phyloP scores from a whole-genome alignment of 116 monocot genomes.

The Trichopus zeylanicus region DNA sequence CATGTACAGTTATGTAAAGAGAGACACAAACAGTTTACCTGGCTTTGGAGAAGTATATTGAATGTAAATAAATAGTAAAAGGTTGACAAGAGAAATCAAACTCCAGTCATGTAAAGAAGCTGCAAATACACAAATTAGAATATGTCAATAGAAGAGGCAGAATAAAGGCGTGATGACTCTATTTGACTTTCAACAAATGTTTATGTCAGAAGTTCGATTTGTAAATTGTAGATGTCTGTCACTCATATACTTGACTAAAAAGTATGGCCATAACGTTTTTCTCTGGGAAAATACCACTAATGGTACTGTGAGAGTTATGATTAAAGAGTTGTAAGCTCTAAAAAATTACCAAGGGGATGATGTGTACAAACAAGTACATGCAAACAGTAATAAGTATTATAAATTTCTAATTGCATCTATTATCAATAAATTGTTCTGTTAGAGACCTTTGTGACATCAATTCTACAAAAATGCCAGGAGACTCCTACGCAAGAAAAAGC shows the following conservation, averaged over 20 bases:
- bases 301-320: too few species aligned
- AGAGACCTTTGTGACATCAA: neutral
- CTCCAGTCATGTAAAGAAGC: slow-evolving; percentile 34
- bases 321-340: too few species aligned
- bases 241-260: neutral
- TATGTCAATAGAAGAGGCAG: neutral
- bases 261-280: too few species aligned
- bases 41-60: slow-evolving; percentile 36
- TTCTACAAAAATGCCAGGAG: neutral
- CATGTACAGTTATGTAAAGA: too few species aligned
- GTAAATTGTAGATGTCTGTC: neutral
- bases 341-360: too few species aligned
- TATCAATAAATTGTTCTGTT: too few species aligned
- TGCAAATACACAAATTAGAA: neutral
- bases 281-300: too few species aligned
- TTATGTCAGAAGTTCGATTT: neutral
- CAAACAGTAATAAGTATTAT: too few species aligned
- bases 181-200: too few species aligned
- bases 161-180: neutral
- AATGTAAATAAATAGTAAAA: slow-evolving; percentile 48
- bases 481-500: neutral
- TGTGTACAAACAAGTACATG: too few species aligned
- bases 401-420: too few species aligned
- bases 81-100: slow-evolving; percentile 67
- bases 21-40: slow-evolving; percentile 29